Percentiles rank a stretch among this genome's conserved stretches.
Conservation (phyloP, 2,329 filamentous ascomycete species). For the Diplodia corticola region DNA sequence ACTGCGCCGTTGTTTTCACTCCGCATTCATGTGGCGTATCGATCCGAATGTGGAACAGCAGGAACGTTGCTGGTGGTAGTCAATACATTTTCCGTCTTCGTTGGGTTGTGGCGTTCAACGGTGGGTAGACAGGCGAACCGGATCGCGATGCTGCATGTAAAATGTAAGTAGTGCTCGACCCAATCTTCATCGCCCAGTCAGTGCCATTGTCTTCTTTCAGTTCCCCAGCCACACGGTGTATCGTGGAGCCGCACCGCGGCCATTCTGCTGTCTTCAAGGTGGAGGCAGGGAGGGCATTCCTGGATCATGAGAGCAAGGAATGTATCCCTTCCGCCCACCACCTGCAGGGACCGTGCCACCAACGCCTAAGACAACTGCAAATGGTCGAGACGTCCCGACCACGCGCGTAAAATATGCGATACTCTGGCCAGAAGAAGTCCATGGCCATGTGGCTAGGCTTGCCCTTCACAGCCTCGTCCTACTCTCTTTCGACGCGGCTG, state of each 20-base stretch:
- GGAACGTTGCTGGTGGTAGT: slow-evolving; percentile 1
- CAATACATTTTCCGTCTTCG: not conserved
- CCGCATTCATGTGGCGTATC: not conserved
- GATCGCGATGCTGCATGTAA: not conserved
- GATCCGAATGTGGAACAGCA: not conserved
- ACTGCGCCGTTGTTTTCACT: not conserved
- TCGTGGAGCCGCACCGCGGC: slow-evolving; percentile 1
- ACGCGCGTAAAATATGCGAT: slow-evolving; percentile 8
- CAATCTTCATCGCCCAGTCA: not conserved
- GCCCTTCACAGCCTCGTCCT: slow-evolving; percentile 13
- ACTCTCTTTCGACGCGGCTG: slow-evolving; percentile 10
- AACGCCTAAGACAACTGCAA: slow-evolving; percentile 5
- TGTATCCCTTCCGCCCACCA: slow-evolving; percentile 18
- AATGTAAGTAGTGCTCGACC: not conserved
- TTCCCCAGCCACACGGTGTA: slow-evolving; percentile 1
- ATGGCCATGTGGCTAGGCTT: slow-evolving; percentile 11
- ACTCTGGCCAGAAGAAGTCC: slow-evolving; percentile 9
- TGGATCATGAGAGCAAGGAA: slow-evolving; percentile 10
- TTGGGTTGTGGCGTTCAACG: not conserved
- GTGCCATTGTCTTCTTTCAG: not conserved
- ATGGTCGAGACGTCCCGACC: slow-evolving; percentile 6
- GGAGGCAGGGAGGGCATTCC: slow-evolving; percentile 19
- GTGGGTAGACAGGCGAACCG: not conserved
- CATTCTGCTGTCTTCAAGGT: slow-evolving; percentile 1
- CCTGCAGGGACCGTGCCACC: slow-evolving; percentile 20